Conservation (phyloP, 257 asterid genomes). For the Ophiorrhiza pumila region DNA sequence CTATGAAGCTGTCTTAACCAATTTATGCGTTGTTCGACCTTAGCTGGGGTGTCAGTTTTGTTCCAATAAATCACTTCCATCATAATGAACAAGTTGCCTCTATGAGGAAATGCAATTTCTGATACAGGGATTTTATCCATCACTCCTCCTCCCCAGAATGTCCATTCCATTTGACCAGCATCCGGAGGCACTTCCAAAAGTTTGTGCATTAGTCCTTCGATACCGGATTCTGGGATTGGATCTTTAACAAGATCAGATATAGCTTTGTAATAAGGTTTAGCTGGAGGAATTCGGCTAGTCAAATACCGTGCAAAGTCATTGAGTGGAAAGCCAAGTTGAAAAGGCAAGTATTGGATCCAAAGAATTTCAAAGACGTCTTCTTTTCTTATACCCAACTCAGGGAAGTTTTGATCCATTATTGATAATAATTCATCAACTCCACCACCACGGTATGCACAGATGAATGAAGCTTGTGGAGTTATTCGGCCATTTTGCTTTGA, state of each 20-base stretch:
- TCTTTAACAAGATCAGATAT: not conserved
- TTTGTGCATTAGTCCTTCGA: not conserved
- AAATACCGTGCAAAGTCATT: not conserved
- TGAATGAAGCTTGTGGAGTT: constrained; percentile 1
- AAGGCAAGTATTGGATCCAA: not conserved
- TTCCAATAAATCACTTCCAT: constrained; percentile 2
- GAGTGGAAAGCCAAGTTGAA: not conserved
- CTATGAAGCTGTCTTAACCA: constrained; percentile 8
- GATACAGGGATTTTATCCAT: constrained; percentile 7
- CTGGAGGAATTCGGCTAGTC: not conserved
- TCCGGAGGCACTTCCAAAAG: not conserved
- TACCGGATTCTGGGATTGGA: not conserved
- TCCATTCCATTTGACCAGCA: not conserved
- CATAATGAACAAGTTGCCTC: not conserved
- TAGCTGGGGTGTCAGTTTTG: not conserved
- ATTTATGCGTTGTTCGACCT: not conserved
- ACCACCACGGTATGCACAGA: constrained; percentile 4
- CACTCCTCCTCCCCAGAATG: constrained; percentile 2
- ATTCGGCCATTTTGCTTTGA: not conserved
- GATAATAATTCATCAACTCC: not conserved
- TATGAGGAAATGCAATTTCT: constrained; percentile 8
- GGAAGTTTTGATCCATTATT: not conserved
- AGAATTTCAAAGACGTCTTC: not conserved
- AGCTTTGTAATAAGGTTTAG: not conserved
- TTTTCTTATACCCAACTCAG: not conserved